Base-by-base conservation (phyloP, 2,329 filamentous ascomycete species). In the Huntiella bhutanensis region DNA sequence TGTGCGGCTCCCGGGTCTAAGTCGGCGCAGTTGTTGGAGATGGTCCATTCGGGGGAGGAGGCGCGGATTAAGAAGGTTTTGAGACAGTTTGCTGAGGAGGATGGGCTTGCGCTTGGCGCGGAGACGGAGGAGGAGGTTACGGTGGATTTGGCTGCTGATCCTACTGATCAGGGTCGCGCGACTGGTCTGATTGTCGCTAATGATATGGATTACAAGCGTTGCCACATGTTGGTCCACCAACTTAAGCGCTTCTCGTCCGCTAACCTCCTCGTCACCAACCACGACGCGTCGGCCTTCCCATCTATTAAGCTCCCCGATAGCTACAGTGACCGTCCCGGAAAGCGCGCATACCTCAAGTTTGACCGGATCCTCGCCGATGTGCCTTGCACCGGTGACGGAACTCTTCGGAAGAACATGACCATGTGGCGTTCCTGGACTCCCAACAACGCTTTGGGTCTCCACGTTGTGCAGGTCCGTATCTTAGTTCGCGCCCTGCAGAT, bases 1-100 rank as follows among this genome's bases (percentile, higher is more conserved):
- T 98, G 91, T 63, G 91, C 91, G 50, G 91, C 91, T 1, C 91
- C 91, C 1, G 91, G 91, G 50, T 96, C 88, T 68, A 98, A 98
- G 69, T 87, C 91, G 10, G 84, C 86, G 3, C 91, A 98, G 66
- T 66, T 98, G 48, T 75, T 96, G 52, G 91, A 98, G 67, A 82
- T 94, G 75, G 73, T 98, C 40, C 91, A 96, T 59, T 71, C 74
- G 34, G 88, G 91, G 43, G 91, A 98, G 64, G 91, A 98, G 64
- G 81, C 82, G 6, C 73, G 86, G 44, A 81, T 94, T 50, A 69
- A 73, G 52, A 77, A 82, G 57, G 77, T 80, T 22, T 68, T 86
- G 50, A 70, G 73, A 54, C 67, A 73, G 45, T 69, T 79, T 52
- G 74, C 74, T 19, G 64, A 71, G 44, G 73, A 78, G 43, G 72